Conservation (phyloP, 495 filamentous ascomycete genomes). For the Parachaetomium inaequale region DNA sequence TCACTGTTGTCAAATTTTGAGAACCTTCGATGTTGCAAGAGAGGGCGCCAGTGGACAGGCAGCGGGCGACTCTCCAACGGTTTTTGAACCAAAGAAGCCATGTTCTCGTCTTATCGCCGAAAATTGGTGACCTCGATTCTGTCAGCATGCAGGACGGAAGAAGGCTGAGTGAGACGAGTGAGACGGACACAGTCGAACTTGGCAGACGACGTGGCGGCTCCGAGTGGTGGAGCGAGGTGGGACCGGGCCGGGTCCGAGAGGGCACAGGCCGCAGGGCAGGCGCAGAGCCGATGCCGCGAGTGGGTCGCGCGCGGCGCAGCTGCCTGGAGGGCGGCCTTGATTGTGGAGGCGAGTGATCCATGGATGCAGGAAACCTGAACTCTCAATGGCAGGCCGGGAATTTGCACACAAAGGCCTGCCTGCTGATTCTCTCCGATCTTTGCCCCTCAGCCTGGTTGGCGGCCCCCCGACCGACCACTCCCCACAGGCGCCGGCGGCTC, state of each 20-base stretch:
- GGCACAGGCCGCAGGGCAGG: background rate
- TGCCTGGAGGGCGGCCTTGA: slow-evolving; percentile 8
- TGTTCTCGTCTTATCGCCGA: background rate
- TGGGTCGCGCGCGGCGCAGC: slow-evolving; percentile 2
- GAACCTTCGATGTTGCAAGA: no score
- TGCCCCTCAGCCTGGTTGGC: background rate
- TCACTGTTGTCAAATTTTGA: no score
- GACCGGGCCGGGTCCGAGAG: slow-evolving; percentile 1
- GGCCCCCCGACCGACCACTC: background rate
- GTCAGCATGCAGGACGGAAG: background rate
- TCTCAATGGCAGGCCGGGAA: no score
- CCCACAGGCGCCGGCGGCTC: background rate
- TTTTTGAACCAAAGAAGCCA: no score
- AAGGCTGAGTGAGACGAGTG: slow-evolving; percentile 15
- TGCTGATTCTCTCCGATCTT: background rate
- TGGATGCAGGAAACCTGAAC: background rate
- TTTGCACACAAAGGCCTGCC: background rate
- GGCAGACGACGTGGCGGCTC: slow-evolving; percentile 13
- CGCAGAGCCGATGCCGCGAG: background rate
- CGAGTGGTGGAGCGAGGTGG: background rate
- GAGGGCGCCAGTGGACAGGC: no score
- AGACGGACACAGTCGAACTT: background rate
- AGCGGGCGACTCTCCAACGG: no score
- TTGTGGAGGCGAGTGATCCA: background rate
- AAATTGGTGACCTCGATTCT: background rate